Evolutionary conservation across 805 yeast species (phyloP).

Genomic region (Suhomyces sp.): DNA sequence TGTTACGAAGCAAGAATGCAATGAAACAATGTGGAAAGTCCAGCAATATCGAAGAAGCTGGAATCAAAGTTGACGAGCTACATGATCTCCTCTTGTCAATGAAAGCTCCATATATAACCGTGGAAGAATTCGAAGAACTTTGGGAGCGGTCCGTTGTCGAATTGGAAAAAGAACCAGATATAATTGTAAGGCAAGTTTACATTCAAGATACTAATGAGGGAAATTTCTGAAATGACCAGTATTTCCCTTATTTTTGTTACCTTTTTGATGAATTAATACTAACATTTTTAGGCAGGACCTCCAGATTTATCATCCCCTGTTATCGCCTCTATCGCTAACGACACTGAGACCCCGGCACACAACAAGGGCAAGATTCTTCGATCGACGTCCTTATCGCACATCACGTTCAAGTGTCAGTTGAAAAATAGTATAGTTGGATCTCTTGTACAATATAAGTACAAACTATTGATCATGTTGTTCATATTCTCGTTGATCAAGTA

Average conservation of each 20-base stretch:
- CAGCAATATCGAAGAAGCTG: conserved; percentile 44
- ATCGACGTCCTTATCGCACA: conserved; percentile 66
- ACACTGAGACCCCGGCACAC: conserved; percentile 37
- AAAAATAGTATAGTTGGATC: conserved; percentile 48
- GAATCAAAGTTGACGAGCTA: conserved; percentile 48
- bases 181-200: conserved; percentile 74
- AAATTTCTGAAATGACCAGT: not conserved
- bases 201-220: not conserved
- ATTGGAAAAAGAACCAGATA: conserved; percentile 63
- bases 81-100: conserved; percentile 48
- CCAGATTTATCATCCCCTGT: conserved; percentile 11
- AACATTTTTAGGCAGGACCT: conserved; percentile 12
- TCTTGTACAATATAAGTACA: conserved; percentile 21
- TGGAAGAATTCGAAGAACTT: conserved; percentile 68
- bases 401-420: conserved; percentile 54
- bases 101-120: conserved; percentile 47
- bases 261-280: conserved; percentile 6
- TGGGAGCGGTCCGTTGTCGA: conserved; percentile 66
- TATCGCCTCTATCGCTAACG: conserved; percentile 29
- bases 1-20: conserved; percentile 69
- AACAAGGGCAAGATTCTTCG: conserved; percentile 58
- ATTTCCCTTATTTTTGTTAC: not conserved
- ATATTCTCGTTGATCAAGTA: conserved; percentile 20
- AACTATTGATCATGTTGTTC: conserved; percentile 12
- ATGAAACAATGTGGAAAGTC: conserved; percentile 55